phyloP scores from a whole-genome alignment of 164 flowering plant species.

The Umbilicus rupestris region DNA sequence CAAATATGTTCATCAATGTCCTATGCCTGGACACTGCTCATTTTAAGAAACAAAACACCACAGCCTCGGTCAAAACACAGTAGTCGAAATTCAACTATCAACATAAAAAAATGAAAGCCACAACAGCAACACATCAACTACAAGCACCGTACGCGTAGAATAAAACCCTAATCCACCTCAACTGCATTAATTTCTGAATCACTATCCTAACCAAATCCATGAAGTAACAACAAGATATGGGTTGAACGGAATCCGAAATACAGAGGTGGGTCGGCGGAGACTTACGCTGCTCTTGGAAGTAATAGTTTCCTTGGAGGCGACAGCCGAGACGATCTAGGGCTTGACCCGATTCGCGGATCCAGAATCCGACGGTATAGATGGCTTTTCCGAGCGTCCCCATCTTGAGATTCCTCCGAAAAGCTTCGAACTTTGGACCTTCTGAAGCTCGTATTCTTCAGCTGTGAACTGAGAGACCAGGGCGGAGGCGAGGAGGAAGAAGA shows the following conservation, averaged over 20 bases:
- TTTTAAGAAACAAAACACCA: neutral
- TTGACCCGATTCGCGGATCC: slow-evolving; percentile 92
- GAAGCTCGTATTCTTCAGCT: neutral
- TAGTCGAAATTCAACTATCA: too few relatives aligned
- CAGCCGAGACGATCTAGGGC: slow-evolving; percentile 85
- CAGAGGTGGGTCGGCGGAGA: neutral
- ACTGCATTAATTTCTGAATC: too few relatives aligned
- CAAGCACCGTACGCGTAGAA: too few relatives aligned
- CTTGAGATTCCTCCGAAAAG: neutral
- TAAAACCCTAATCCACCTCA: too few relatives aligned
- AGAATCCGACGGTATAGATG: slow-evolving; percentile 77
- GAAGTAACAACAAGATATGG: neutral
- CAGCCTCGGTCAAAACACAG: neutral
- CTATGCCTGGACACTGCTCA: slow-evolving; percentile 39
- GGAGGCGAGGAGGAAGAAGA: too few relatives aligned
- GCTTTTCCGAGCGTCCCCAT: slow-evolving; percentile 82
- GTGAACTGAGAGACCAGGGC: neutral
- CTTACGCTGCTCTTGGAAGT: slow-evolving; percentile 70
- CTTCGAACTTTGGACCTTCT: neutral
- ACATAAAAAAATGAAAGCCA: too few relatives aligned
- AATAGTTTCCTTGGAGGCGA: slow-evolving; percentile 78
- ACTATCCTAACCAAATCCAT: too few relatives aligned
- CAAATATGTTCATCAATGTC: slow-evolving; percentile 41
- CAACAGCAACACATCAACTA: neutral
- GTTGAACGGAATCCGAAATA: neutral